phyloP scores from a whole-genome alignment of 108 stramenopile species.

The Skeletonema costatum region DNA sequence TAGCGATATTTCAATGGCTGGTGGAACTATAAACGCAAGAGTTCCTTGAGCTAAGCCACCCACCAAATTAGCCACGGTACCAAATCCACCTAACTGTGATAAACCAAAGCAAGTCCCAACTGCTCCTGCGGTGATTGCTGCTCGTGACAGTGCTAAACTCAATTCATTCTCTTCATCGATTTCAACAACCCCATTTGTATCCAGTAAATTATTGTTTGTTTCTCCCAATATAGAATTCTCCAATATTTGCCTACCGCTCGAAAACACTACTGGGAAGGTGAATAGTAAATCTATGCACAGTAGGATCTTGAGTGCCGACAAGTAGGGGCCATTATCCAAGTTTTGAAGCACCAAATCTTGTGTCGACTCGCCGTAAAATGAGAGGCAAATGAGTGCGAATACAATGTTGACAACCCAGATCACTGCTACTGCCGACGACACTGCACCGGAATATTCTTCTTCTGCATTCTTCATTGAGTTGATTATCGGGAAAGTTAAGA shows the following conservation, averaged over 20 bases:
- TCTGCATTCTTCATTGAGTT: conserved; percentile 42
- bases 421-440: conserved; percentile 38
- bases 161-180: conserved; percentile 2
- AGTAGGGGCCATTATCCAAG: conserved; percentile 47
- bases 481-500: conserved; percentile 49
- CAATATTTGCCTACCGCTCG: conserved; percentile 48
- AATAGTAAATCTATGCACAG: conserved; percentile 52
- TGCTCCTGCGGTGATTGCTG: conserved; percentile 34
- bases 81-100: conserved; percentile 52
- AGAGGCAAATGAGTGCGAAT: conserved; percentile 45
- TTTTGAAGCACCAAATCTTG: conserved; percentile 50
- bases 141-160: conserved; percentile 28
- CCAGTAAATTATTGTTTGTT: not conserved
- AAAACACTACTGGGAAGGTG: conserved; percentile 51
- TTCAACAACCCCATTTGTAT: not conserved
- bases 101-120: conserved; percentile 42
- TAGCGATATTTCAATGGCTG: conserved; percentile 42
- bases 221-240: conserved; percentile 33
- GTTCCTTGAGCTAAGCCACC: conserved; percentile 56
- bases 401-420: conserved; percentile 47
- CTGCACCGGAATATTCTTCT: conserved; percentile 32
- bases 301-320: conserved; percentile 42
- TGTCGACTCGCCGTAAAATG: conserved; percentile 45
- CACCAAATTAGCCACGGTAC: conserved; percentile 48
- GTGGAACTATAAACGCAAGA: conserved; percentile 50